Conservation (phyloP, 331 rosid species). For the Prunus yedoensis region DNA sequence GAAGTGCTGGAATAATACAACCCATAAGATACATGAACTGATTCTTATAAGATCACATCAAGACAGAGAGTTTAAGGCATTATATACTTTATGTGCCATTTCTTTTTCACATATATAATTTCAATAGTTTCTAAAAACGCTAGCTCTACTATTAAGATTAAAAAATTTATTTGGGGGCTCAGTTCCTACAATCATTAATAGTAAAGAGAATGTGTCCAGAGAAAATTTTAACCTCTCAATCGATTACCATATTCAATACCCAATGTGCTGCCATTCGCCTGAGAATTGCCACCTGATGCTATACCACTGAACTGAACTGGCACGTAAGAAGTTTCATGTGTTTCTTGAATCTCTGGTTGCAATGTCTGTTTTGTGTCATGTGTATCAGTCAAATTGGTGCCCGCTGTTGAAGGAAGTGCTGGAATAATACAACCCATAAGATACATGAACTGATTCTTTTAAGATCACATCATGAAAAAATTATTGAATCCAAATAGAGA, state of each 20-base stretch:
- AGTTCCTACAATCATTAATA: not conserved
- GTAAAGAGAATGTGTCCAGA: not conserved
- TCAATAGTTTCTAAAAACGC: not conserved
- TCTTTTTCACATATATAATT: not conserved
- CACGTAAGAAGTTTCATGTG: constrained; percentile 26
- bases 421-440: constrained; percentile 12
- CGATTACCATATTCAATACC: not conserved
- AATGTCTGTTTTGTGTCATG: constrained; percentile 3
- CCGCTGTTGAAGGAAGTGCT: constrained; percentile 31
- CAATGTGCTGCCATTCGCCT: constrained; percentile 16
- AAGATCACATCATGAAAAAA: too few species aligned
- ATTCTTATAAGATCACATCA: too few species aligned
- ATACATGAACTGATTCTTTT: too few species aligned
- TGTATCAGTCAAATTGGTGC: constrained; percentile 7
- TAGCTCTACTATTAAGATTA: not conserved
- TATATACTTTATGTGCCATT: too few species aligned
- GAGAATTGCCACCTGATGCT: constrained; percentile 13
- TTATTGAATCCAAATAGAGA: not conserved
- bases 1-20: constrained; percentile 31
- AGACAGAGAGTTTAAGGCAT: not conserved
- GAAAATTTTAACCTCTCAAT: too few species aligned
- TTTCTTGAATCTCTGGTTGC: constrained; percentile 31
- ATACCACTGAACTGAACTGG: constrained; percentile 7
- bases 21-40: not conserved
- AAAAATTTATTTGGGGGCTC: not conserved